Conservation (phyloP, 139 green algal species). For the Coelastrella sp. region DNA sequence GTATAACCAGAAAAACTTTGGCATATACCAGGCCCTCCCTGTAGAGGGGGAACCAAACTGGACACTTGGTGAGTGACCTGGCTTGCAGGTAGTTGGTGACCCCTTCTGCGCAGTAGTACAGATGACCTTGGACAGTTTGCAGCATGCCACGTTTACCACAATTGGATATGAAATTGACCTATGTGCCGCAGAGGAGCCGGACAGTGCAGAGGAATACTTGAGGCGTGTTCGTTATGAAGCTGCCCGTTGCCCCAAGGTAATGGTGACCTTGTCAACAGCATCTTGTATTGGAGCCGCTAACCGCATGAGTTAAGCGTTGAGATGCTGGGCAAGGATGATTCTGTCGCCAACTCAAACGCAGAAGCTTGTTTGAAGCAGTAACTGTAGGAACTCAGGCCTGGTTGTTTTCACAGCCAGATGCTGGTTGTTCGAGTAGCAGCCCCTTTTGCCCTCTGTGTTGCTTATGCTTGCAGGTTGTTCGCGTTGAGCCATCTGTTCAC, state of each 20-base stretch:
- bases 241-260: conserved; percentile 48
- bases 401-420: no score
- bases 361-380: no score
- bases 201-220: conserved; percentile 66
- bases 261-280: neutral
- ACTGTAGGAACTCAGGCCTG: no score
- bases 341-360: no score
- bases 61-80: conserved; percentile 13
- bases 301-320: no score
- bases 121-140: neutral
- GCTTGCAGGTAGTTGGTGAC: no score
- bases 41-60: conserved; percentile 71
- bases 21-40: conserved; percentile 76
- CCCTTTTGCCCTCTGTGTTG: neutral
- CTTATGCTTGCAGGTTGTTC: conserved; percentile 48
- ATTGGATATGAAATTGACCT: neutral
- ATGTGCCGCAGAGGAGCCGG: conserved; percentile 32
- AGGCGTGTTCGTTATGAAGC: conserved; percentile 62
- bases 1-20: conserved; percentile 71
- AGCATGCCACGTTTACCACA: neutral
- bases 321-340: no score
- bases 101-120: no score
- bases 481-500: conserved; percentile 49
- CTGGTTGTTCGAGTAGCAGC: neutral
- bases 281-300: no score